Evolutionary conservation across 2,329 filamentous ascomycete genomes (phyloP).

Genomic region (Penicillium hesseltinei): DNA sequence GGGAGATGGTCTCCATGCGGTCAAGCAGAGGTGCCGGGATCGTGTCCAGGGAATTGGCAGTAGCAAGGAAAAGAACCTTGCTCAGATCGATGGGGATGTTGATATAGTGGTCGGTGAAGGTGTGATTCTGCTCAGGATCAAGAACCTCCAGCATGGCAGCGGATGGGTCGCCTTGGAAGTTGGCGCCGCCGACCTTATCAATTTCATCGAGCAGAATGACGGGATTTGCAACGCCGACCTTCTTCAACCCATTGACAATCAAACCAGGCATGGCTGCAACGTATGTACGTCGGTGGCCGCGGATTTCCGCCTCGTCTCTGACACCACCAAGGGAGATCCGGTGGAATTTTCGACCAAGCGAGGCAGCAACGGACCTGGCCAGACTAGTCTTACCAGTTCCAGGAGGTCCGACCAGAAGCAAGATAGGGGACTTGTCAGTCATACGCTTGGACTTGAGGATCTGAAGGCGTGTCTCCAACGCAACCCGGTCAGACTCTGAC

Average conservation of each 20-base stretch:
- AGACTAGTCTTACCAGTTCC: constrained; percentile 95
- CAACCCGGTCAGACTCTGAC: constrained; percentile 47
- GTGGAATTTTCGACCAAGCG: constrained; percentile 92
- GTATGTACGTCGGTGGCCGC: constrained; percentile 91
- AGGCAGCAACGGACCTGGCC: constrained; percentile 87
- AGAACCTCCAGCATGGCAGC: constrained; percentile 97
- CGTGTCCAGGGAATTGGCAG: constrained; percentile 89
- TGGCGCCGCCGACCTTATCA: constrained; percentile 89
- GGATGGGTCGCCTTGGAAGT: constrained; percentile 91
- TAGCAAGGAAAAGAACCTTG: constrained; percentile 96
- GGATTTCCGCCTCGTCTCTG: constrained; percentile 92
- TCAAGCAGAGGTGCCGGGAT: constrained; percentile 93
- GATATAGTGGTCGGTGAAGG: constrained; percentile 93
- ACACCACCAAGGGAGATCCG: constrained; percentile 95
- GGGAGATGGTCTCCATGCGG: constrained; percentile 92
- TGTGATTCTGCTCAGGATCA: constrained; percentile 94
- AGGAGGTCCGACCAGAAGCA: constrained; percentile 88
- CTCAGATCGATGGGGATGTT: constrained; percentile 93
- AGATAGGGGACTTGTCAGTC: constrained; percentile 92
- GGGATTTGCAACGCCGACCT: constrained; percentile 92
- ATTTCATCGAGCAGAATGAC: constrained; percentile 97
- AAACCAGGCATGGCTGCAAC: constrained; percentile 98
- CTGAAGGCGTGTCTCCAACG: constrained; percentile 63
- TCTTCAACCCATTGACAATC: constrained; percentile 89
- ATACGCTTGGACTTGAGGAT: constrained; percentile 77